These are phyloP conservation scores for Hsuehochloa calcarea DNA, from an alignment of 176 grass and related monocot genomes.

Conservation along the genomic window DNA sequence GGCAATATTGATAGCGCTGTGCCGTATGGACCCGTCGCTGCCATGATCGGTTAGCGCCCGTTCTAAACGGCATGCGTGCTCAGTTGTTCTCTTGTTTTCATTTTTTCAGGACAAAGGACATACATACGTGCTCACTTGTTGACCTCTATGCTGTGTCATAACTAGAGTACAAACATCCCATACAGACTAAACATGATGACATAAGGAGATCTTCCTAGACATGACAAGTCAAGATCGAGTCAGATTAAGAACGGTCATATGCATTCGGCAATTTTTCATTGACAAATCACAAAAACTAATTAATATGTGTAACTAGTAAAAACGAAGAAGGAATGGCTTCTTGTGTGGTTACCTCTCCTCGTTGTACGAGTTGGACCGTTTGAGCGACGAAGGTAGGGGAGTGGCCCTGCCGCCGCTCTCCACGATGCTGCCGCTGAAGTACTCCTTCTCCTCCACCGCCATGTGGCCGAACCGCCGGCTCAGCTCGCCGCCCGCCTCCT, in stretches of 20 bases:
- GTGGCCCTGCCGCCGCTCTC: constrained; percentile 47
- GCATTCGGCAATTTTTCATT: not conserved
- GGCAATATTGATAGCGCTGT: not conserved
- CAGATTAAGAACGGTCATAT: not conserved
- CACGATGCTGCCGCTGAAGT: constrained; percentile 97
- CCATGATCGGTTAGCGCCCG: not conserved
- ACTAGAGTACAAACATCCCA: constrained; percentile 27
- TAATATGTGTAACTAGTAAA: not conserved
- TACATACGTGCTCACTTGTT: not conserved
- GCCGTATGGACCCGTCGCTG: not conserved
- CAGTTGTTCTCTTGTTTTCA: not conserved
- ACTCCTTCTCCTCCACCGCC: constrained; percentile 73
- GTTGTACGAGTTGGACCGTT: constrained; percentile 90
- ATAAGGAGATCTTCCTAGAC: not conserved
- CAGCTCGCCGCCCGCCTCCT: constrained; percentile 26
- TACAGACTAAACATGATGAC: not conserved
- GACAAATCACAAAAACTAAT: not conserved
- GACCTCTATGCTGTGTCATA: not conserved
- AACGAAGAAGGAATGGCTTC: not conserved
- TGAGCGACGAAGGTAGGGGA: constrained; percentile 49
- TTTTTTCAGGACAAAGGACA: not conserved
- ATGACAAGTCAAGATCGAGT: constrained; percentile 2
- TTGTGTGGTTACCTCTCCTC: constrained; percentile 64
- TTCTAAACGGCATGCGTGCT: not conserved
- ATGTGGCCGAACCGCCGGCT: constrained; percentile 49